These are phyloP conservation scores for Zancudomyces culisetae DNA, from an alignment of 371 early-diverging fungal species.

Conservation along the genomic window DNA sequence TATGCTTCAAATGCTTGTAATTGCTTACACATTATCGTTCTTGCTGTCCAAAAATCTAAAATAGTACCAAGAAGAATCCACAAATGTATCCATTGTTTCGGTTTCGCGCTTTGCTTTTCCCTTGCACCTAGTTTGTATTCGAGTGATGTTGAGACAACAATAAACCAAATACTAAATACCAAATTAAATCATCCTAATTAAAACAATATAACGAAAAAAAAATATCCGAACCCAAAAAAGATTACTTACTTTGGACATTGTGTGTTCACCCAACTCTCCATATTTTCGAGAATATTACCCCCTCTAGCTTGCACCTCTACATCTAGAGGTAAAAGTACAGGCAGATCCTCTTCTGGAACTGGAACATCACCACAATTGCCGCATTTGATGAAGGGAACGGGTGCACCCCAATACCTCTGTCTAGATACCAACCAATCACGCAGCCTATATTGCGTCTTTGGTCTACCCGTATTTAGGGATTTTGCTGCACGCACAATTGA, in stretches of 20 bases:
- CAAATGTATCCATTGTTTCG: slow-evolving; percentile 93
- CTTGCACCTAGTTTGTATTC: slow-evolving; percentile 29
- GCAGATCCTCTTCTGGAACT: slow-evolving; percentile 63
- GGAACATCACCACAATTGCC: slow-evolving; percentile 56
- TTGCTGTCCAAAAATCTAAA: slow-evolving; percentile 62
- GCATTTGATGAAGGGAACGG: slow-evolving; percentile 93
- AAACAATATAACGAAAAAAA: not conserved
- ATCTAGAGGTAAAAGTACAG: slow-evolving; percentile 48
- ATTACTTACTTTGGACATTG: slow-evolving; percentile 15
- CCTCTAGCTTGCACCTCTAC: slow-evolving; percentile 46
- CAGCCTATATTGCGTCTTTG: not conserved
- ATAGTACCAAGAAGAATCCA: slow-evolving; percentile 92
- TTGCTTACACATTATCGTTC: slow-evolving; percentile 24
- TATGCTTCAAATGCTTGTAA: no score
- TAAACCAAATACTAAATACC: no score
- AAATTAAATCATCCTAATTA: no score
- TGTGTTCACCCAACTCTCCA: slow-evolving; percentile 17
- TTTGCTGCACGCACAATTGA: slow-evolving; percentile 34
- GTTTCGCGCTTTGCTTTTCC: slow-evolving; percentile 62
- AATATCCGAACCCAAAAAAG: no score
- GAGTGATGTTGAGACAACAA: no score
- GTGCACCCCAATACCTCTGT: slow-evolving; percentile 99
- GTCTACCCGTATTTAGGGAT: slow-evolving; percentile 5
- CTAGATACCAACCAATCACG: slow-evolving; percentile 97
- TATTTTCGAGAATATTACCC: slow-evolving; percentile 36